A percentile compares a stretch with the other conserved stretches of the same genome.
Evolutionary conservation across 2,329 filamentous ascomycete species (phyloP).

Genomic region (Sclerotinia spermophila): DNA sequence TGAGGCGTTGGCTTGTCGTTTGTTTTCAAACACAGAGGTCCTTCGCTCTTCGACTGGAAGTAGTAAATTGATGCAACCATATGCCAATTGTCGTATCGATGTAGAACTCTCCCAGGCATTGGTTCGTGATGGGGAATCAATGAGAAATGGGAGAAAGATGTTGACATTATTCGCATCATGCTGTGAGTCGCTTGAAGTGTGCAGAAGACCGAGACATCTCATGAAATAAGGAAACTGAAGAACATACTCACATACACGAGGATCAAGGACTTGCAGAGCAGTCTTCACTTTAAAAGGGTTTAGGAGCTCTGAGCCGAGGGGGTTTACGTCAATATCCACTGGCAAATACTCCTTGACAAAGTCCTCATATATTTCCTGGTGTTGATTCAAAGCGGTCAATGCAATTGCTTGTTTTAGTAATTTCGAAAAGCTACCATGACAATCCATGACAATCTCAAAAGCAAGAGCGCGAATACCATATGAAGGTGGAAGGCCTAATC

Average conservation of each 20-base stretch:
- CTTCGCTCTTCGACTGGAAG: constrained; percentile 28
- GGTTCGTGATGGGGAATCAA: constrained; percentile 52
- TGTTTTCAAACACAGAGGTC: constrained; percentile 32
- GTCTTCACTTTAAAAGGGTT: not conserved
- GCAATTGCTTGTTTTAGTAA: constrained; percentile 28
- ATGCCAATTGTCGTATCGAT: constrained; percentile 50
- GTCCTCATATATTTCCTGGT: constrained; percentile 25
- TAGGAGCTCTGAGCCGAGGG: not conserved
- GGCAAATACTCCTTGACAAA: constrained; percentile 32
- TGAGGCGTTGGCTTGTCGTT: constrained; percentile 30
- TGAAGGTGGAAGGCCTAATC: constrained; percentile 41
- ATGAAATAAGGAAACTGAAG: constrained; percentile 40
- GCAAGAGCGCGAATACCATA: constrained; percentile 41
- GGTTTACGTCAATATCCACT: not conserved
- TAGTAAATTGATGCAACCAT: constrained; percentile 47
- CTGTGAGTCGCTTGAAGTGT: not conserved
- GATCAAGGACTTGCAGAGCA: constrained; percentile 40
- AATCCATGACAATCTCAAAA: constrained; percentile 35
- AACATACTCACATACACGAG: constrained; percentile 49
- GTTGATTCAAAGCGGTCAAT: constrained; percentile 22
- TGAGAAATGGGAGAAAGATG: constrained; percentile 63
- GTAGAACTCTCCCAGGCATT: constrained; percentile 56
- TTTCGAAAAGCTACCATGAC: constrained; percentile 29
- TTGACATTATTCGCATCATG: constrained; percentile 27
- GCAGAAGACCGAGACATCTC: constrained; percentile 26